Percentiles rank a stretch among this genome's conserved stretches.
Conservation (phyloP, 768 basidiomycete species). For the Leccinum rimulosum region DNA sequence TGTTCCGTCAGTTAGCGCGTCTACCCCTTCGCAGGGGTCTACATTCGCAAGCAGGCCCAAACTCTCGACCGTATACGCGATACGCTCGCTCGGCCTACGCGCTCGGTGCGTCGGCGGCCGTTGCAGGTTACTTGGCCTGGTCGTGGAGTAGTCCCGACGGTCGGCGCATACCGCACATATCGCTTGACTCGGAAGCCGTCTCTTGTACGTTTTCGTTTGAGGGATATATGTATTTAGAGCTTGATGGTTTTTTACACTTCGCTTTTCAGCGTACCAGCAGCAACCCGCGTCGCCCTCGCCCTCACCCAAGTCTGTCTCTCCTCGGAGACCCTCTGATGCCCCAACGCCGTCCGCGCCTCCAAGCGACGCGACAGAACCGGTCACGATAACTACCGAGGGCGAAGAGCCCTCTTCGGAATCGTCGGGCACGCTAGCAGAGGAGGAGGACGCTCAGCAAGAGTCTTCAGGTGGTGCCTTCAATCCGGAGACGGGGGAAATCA, state of each 20-base stretch:
- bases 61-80: slow-evolving; percentile 19
- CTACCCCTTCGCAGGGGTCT: slow-evolving; percentile 51
- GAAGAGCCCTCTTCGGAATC: slow-evolving; percentile 10
- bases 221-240: neutral
- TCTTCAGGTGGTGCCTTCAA: slow-evolving; percentile 69
- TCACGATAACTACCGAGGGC: neutral
- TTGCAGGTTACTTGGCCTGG: slow-evolving; percentile 50
- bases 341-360: slow-evolving; percentile 13
- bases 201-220: slow-evolving; percentile 21
- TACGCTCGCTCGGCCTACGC: slow-evolving; percentile 32
- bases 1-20: slow-evolving; percentile 56
- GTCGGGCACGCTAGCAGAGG: slow-evolving; percentile 14
- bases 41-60: slow-evolving; percentile 40
- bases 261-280: neutral
- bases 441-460: slow-evolving; percentile 27
- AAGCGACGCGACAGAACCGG: slow-evolving; percentile 18
- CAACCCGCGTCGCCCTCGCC: neutral
- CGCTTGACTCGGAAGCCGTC: slow-evolving; percentile 43
- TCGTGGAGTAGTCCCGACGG: slow-evolving; percentile 40
- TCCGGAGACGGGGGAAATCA: slow-evolving; percentile 97
- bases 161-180: slow-evolving; percentile 46
- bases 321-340: slow-evolving; percentile 19
- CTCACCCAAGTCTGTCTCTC: neutral
- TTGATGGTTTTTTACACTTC: neutral
- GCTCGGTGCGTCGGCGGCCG: slow-evolving; percentile 44